These are phyloP conservation scores for Mallotus japonicus DNA, from an alignment of 441 rosid genomes.

Conservation along the genomic window DNA sequence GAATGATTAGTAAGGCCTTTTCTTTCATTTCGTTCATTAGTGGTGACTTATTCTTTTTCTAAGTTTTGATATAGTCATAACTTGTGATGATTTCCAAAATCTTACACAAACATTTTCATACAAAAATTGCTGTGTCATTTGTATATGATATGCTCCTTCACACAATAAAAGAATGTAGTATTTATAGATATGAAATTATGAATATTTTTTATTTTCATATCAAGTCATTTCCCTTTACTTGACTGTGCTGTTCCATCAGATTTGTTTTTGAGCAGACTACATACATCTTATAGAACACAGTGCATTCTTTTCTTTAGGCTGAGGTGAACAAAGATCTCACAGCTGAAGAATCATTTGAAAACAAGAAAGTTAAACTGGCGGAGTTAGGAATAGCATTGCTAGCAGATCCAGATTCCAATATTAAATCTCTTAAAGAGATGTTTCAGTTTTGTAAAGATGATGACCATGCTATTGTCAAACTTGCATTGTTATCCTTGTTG, in stretches of 20 bases:
- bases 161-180: no score
- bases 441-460: constrained; percentile 58
- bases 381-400: constrained; percentile 74
- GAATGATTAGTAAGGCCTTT: no score
- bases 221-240: not conserved
- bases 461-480: constrained; percentile 60
- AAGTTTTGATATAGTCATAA: no score
- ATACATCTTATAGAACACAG: constrained; percentile 1
- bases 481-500: constrained; percentile 71
- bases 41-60: no score
- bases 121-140: no score
- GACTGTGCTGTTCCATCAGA: not conserved
- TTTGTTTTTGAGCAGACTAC: not conserved
- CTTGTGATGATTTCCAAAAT: no score
- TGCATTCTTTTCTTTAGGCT: constrained; percentile 45
- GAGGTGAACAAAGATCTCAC: constrained; percentile 85
- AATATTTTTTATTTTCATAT: no score
- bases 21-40: no score
- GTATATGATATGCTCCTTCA: no score
- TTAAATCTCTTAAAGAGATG: constrained; percentile 75
- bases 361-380: constrained; percentile 66
- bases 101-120: no score
- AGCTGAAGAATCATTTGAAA: constrained; percentile 72
- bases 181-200: no score
- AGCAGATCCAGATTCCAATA: constrained; percentile 75